Percentiles rank a stretch among this genome's conserved stretches.
Conservation (phyloP, 305 asterid genomes). For the Ajuga reptans region DNA sequence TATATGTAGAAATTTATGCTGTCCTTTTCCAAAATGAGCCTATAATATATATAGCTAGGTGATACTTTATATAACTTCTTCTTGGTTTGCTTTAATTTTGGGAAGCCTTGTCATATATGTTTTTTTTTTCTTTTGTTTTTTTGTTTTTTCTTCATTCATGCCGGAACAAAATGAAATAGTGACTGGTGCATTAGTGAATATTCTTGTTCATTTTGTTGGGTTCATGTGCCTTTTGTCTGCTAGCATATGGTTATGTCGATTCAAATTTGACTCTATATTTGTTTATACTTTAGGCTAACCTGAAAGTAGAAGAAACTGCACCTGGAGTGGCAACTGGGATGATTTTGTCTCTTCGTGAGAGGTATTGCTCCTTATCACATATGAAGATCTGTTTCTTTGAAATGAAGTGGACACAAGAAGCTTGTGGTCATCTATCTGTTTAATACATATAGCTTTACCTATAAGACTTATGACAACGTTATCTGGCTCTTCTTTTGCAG, state of each 20-base stretch:
- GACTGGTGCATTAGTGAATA: not conserved
- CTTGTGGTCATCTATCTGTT: not conserved
- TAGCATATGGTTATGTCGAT: constrained; percentile 5
- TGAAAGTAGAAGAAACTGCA: constrained; percentile 70
- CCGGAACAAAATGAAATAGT: not conserved
- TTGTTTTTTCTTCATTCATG: not conserved
- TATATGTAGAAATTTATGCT: not conserved
- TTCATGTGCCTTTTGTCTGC: not conserved
- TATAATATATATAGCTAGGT: not conserved
- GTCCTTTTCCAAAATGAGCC: not conserved
- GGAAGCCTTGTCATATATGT: not conserved
- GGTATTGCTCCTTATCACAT: constrained; percentile 32
- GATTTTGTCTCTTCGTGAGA: constrained; percentile 87
- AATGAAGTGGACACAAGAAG: not conserved
- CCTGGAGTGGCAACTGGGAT: constrained; percentile 83
- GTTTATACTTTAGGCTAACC: constrained; percentile 31
- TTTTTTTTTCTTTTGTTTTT: no score
- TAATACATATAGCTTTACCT: not conserved
- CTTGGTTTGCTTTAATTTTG: not conserved
- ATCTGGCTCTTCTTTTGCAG: constrained; percentile 38
- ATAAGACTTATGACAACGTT: constrained; percentile 2
- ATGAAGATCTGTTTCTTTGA: not conserved
- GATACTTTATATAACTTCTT: not conserved
- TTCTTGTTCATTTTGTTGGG: not conserved
- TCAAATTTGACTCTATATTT: not conserved